Percentiles rank a stretch among this genome's conserved stretches.
Conservation (phyloP, 1,284 basidiomycete species). For the Trichosporon sp. region DNA sequence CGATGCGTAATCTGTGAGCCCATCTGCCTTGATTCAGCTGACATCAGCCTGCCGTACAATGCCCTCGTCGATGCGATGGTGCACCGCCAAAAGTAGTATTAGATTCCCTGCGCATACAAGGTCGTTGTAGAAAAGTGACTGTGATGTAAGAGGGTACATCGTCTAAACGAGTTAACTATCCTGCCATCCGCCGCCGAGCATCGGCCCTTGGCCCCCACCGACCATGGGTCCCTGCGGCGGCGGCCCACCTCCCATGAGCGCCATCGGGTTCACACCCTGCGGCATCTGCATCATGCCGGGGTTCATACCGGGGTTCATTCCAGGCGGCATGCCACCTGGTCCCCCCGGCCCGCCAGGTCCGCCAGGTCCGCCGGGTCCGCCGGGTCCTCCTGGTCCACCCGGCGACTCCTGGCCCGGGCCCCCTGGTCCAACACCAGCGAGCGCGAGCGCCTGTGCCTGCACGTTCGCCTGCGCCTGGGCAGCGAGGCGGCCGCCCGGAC, state of each 20-base stretch:
- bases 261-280: slow-evolving; percentile 13
- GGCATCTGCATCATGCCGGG: slow-evolving; percentile 1
- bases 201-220: slow-evolving; percentile 5
- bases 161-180: neutral
- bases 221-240: neutral
- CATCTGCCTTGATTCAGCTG: neutral
- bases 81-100: neutral
- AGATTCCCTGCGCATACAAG: neutral
- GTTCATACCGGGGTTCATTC: neutral
- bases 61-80: slow-evolving; percentile 11
- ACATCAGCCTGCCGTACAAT: slow-evolving; percentile 12
- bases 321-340: neutral
- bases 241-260: slow-evolving; percentile 10
- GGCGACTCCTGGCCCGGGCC: neutral
- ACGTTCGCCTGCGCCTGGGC: neutral
- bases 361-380: neutral
- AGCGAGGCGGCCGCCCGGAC: neutral
- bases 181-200: slow-evolving; percentile 13
- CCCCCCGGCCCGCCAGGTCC: neutral
- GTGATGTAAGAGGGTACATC: slow-evolving; percentile 1
- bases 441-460: neutral
- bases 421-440: neutral
- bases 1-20: slow-evolving; percentile 14
- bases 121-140: neutral
- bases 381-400: neutral